Evolutionary conservation across 352 stramenopile genomes (phyloP).

Genomic region (Globisporangium nodosum): DNA sequence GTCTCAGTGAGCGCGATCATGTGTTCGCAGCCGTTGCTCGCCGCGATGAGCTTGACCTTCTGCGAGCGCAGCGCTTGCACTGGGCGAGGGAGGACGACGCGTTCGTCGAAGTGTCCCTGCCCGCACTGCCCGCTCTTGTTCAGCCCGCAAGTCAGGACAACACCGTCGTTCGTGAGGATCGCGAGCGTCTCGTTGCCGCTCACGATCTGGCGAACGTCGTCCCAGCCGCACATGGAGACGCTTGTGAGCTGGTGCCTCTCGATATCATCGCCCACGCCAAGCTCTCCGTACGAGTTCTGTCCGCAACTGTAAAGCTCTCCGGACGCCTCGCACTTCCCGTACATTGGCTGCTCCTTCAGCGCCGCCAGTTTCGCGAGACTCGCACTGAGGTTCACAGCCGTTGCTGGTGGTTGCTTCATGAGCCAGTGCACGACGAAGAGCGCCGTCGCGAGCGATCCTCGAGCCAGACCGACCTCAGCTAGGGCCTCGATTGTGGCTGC

Average conservation of each 20-base stretch:
- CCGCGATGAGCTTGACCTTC: constrained; percentile 74
- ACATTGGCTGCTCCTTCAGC: constrained; percentile 83
- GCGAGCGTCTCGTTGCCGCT: constrained; percentile 81
- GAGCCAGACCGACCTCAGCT: constrained; percentile 61
- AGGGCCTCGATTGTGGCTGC: constrained; percentile 68
- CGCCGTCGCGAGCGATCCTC: constrained; percentile 67
- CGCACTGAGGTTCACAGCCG: constrained; percentile 41
- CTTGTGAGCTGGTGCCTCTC: constrained; percentile 76
- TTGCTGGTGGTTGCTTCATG: constrained; percentile 44
- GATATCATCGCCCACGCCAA: constrained; percentile 81
- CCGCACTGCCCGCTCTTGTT: constrained; percentile 89
- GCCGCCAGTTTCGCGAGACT: constrained; percentile 63
- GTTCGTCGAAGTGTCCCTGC: constrained; percentile 83
- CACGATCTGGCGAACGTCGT: constrained; percentile 79
- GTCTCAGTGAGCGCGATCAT: constrained; percentile 82
- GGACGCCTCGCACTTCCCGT: constrained; percentile 80
- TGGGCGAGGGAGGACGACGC: constrained; percentile 77
- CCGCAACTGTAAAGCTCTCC: constrained; percentile 84
- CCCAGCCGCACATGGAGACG: constrained; percentile 72
- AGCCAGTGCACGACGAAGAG: constrained; percentile 69
- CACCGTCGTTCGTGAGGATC: constrained; percentile 76
- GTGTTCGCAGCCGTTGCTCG: constrained; percentile 86
- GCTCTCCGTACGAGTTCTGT: constrained; percentile 87
- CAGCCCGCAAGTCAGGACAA: constrained; percentile 75
- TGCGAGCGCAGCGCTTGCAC: constrained; percentile 76